Base-by-base conservation (phyloP, 441 rosid species). In the Populus trichocarpa region DNA sequence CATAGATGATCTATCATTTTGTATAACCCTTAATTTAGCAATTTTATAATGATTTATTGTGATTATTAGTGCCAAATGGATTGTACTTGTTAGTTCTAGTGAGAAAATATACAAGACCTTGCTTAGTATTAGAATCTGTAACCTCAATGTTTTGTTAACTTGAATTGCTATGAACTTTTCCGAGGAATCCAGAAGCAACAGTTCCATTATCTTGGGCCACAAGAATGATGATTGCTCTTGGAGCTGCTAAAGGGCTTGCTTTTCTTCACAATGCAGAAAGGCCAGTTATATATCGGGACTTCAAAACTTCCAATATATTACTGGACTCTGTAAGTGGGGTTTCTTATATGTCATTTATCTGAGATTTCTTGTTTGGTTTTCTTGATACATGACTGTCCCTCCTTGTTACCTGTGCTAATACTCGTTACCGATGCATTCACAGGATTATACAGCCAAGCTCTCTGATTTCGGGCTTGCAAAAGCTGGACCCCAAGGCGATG, bases 381-480 rank as follows among this genome's bases (percentile, higher is more conserved):
- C 59, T 75, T 71, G 70, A 30, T 35, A 2, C 6, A 35, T 13
- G 25, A 11, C 61, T 9, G 25, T 59, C 22, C 23, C 26, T 25
- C 75, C 64, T 63, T 69, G 33, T 33, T 12, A 18, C 14, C 25
- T 18, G 28, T 73, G 75, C 36, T 67, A 68, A 77, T 70, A 72
- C 74, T 64, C 25, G 67, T 78, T 84, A 38, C 72, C 23, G 40
- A 38, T 73, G 72, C 71, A 61, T 79, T 70, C 70, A 67, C 87
- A 96, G 99, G 97, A 96, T 81, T 94, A 94, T 83, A 88, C 97
- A 38, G 94, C 99, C 84, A 96, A 94, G 84, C 98, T 96, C 80
- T 96, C 98, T 66, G 98, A 96, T 87, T 96, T 96, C 74, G 99
- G 99, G 73, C 97, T 97, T 77, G 98, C 99, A 74, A 96, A 94